Percentiles rank a stretch among this genome's conserved stretches.
Conservation (phyloP, 441 rosid genomes). For the Erodium texanum region DNA sequence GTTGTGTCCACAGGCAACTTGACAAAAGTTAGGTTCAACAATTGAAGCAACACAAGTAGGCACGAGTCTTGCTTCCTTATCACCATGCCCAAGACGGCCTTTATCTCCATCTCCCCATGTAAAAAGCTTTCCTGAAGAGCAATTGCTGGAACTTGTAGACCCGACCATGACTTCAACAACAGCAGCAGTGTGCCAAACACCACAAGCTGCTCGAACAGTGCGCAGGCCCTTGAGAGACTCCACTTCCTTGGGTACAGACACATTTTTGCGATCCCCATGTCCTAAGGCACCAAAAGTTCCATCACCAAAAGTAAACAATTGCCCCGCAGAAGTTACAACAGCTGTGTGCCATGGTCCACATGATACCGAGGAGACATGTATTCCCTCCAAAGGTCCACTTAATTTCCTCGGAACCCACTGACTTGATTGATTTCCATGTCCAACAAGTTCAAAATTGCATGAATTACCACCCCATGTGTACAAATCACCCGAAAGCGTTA, state of each 20-base stretch:
- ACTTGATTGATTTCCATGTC: constrained; percentile 85
- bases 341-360: constrained; percentile 99
- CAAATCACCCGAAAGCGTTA: constrained; percentile 92
- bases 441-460: constrained; percentile 75
- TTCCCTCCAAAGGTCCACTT: constrained; percentile 79
- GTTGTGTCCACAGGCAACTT: constrained; percentile 87
- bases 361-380: constrained; percentile 78
- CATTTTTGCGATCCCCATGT: constrained; percentile 73
- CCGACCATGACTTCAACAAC: constrained; percentile 95
- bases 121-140: constrained; percentile 87
- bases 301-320: constrained; percentile 90
- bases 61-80: constrained; percentile 79
- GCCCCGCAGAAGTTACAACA: constrained; percentile 83
- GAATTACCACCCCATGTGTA: constrained; percentile 93
- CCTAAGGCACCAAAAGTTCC: constrained; percentile 89
- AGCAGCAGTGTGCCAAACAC: constrained; percentile 98
- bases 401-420: constrained; percentile 88
- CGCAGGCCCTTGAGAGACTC: constrained; percentile 88
- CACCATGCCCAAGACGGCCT: constrained; percentile 88
- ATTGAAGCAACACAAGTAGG: constrained; percentile 96
- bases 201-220: constrained; percentile 86
- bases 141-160: constrained; percentile 74
- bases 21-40: constrained; percentile 88
- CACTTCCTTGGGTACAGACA: constrained; percentile 75
- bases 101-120: constrained; percentile 98